Conservation (phyloP, 2,329 filamentous ascomycete genomes). For the Trichoderma sp. region DNA sequence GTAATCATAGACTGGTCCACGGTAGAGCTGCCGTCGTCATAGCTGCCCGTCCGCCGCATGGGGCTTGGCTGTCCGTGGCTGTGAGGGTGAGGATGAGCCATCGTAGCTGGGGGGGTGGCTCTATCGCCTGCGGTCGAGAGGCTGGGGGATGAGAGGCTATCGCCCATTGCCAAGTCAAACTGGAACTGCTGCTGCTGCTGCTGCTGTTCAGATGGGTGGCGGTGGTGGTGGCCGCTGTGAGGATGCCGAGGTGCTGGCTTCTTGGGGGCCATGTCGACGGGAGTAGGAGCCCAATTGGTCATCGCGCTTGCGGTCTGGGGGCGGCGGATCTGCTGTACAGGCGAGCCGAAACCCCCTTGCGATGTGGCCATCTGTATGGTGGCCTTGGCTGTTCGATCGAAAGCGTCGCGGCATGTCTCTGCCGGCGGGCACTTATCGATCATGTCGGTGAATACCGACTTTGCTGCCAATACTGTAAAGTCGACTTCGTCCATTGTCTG, state of each 20-base stretch:
- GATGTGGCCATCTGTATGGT: constrained; percentile 94
- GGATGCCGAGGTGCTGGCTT: constrained; percentile 34
- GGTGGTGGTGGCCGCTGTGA: not conserved
- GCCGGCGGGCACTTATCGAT: constrained; percentile 94
- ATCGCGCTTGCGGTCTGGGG: constrained; percentile 34
- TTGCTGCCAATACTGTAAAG: constrained; percentile 90
- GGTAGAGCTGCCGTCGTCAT: constrained; percentile 36
- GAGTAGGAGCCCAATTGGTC: constrained; percentile 38
- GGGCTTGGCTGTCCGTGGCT: constrained; percentile 39
- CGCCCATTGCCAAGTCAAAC: constrained; percentile 44
- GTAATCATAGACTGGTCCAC: constrained; percentile 50
- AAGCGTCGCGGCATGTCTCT: constrained; percentile 91
- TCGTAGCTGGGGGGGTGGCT: constrained; percentile 45
- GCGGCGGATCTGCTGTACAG: constrained; percentile 37
- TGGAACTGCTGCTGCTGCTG: constrained; percentile 37
- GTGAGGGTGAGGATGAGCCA: constrained; percentile 37
- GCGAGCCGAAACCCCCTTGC: constrained; percentile 73
- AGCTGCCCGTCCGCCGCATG: constrained; percentile 36
- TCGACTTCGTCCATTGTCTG: constrained; percentile 94
- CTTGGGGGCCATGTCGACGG: constrained; percentile 36
- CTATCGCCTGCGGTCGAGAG: constrained; percentile 45
- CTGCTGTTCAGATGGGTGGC: constrained; percentile 33
- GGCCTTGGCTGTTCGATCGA: constrained; percentile 91
- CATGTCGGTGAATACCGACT: constrained; percentile 86
- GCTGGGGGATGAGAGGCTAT: constrained; percentile 47